Conservation (phyloP, 169 alveolate genomes). For the Plasmodium relictum region DNA sequence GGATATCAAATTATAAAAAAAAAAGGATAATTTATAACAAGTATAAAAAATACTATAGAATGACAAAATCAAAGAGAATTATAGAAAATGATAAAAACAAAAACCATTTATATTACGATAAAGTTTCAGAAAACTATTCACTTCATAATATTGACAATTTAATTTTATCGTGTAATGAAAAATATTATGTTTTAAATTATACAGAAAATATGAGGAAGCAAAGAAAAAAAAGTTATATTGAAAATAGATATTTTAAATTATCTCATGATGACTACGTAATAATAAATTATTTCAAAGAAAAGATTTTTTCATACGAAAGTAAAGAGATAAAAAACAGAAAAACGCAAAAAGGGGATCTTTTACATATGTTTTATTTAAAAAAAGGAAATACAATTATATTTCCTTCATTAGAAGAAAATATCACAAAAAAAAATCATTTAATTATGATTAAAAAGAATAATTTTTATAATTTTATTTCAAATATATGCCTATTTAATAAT, state of each 20-base stretch:
- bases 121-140: too few species aligned
- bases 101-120: neutral
- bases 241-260: conserved; percentile 9
- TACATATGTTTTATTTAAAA: conserved; percentile 20
- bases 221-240: too few species aligned
- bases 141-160: neutral
- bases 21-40: neutral
- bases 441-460: conserved; percentile 1
- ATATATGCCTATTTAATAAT: conserved; percentile 46
- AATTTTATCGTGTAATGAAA: neutral
- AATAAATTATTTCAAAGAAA: conserved; percentile 22
- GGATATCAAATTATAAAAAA: neutral
- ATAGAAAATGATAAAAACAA: neutral
- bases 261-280: conserved; percentile 7
- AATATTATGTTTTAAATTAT: neutral
- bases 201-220: too few species aligned
- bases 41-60: neutral
- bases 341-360: neutral
- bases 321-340: conserved; percentile 14
- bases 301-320: conserved; percentile 6
- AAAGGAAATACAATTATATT: neutral
- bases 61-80: neutral
- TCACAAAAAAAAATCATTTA: neutral
- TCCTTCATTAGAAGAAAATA: conserved; percentile 8
- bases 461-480: conserved; percentile 16